phyloP scores from a whole-genome alignment of 129 eudicot species.

The Arctium lappa region DNA sequence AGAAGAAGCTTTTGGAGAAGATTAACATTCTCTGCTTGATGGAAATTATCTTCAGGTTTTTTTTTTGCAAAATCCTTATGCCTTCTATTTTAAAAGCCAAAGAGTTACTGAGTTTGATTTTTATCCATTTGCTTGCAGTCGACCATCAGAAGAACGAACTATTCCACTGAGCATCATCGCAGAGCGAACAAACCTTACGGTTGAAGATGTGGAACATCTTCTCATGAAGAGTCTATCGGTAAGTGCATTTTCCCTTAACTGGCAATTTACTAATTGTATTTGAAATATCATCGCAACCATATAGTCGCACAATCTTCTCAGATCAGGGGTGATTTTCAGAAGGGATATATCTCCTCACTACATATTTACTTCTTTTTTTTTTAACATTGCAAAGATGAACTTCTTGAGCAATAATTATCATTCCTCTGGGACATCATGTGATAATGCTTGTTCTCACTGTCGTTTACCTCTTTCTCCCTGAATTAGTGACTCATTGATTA shows the following conservation, averaged over 20 bases:
- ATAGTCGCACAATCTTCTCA: neutral
- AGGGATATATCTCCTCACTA: too few species aligned
- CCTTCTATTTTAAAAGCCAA: neutral
- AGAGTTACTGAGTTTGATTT: neutral
- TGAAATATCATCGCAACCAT: neutral
- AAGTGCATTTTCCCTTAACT: slow-evolving; percentile 21
- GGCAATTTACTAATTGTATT: neutral
- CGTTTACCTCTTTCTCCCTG: too few species aligned
- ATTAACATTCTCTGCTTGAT: slow-evolving; percentile 86
- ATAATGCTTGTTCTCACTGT: too few species aligned
- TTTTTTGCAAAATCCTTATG: neutral
- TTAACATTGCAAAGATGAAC: neutral
- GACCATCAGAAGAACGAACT: slow-evolving; percentile 84
- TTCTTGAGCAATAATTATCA: neutral
- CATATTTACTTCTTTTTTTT: too few species aligned
- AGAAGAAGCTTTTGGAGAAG: slow-evolving; percentile 78
- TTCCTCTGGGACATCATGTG: neutral
- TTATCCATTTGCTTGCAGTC: slow-evolving; percentile 48
- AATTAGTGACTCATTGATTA: too few species aligned
- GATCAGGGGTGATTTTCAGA: neutral
- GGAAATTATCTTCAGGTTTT: slow-evolving; percentile 82
- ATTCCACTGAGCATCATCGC: slow-evolving; percentile 71
- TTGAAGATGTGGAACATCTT: slow-evolving; percentile 84
- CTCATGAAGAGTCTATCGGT: slow-evolving; percentile 93
- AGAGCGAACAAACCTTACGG: slow-evolving; percentile 64